Base-by-base conservation (phyloP, 345 rosid species). In the Erodium maritimum region DNA sequence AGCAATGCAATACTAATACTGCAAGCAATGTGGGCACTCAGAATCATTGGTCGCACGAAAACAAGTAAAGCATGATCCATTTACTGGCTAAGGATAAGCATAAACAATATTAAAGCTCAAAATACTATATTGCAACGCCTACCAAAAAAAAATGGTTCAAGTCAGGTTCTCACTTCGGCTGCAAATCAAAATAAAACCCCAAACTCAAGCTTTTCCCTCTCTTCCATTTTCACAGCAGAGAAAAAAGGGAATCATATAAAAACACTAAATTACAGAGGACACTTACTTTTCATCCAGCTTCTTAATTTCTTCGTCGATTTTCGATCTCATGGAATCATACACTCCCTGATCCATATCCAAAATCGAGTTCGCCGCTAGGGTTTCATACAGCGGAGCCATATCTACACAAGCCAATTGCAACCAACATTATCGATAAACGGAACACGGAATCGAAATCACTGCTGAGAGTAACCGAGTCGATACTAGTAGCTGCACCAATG, bases 271-370 rank as follows among this genome's bases (percentile, higher is more conserved):
- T 42, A 17, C 34, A 58, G 23, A 50, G 48, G 48, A 74, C 90
- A 29, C 37, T 74, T 69, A 94, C 99, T 81, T 90, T 57, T 94
- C 99, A 16, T 94, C 97, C 21, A 90, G 85, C 74, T 73, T 90
- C 73, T 83, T 87, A 64, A 89, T 79, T 77, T 94, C 96, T 21
- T 85, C 95, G 18, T 71, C 95, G 54, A 74, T 94, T 63, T 64
- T 79, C 1, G 75, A 63, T 3, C 80, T 76, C 96, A 87, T 87
- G 48, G 85, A 69, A 57, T 80, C 88, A 74, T 85, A 63, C 53
- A 85, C 24, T 59, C 78, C 71, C 80, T 80, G 95, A 77, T 90
- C 85, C 70, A 77, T 62, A 17, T 83, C 95, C 61, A 89, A 64
- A 54, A 93, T 69, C 9, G 84, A 79, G 54, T 87, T 80, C 10